phyloP scores from a whole-genome alignment of 306 rosid genomes.

The Inga laurina region DNA sequence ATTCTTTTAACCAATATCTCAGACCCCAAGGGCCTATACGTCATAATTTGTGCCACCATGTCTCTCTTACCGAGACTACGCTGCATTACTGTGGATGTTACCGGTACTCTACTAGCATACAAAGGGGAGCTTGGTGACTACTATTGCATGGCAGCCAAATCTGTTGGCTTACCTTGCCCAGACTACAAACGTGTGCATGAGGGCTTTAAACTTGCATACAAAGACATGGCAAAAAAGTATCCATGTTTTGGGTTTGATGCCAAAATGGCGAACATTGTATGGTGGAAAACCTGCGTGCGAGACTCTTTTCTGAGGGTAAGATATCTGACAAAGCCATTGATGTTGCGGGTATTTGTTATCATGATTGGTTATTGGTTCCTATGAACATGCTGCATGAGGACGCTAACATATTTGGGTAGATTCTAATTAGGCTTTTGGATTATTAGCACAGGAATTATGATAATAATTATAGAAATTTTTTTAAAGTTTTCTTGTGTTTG shows the following conservation, averaged over 20 bases:
- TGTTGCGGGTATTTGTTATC: neutral
- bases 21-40: slow-evolving; percentile 16
- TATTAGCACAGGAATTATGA: neutral
- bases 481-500: neutral
- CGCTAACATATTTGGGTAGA: slow-evolving; percentile 14
- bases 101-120: slow-evolving; percentile 93
- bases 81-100: slow-evolving; percentile 88
- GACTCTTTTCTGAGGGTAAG: slow-evolving; percentile 92
- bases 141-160: slow-evolving; percentile 97
- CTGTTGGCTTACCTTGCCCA: slow-evolving; percentile 90
- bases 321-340: slow-evolving; percentile 23
- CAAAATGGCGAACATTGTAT: slow-evolving; percentile 81
- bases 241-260: slow-evolving; percentile 89
- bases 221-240: slow-evolving; percentile 81
- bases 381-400: slow-evolving; percentile 13
- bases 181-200: slow-evolving; percentile 88
- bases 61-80: slow-evolving; percentile 63
- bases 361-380: slow-evolving; percentile 11
- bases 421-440: slow-evolving; percentile 15
- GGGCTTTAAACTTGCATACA: slow-evolving; percentile 85
- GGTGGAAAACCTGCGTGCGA: slow-evolving; percentile 96
- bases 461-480: neutral
- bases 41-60: slow-evolving; percentile 47
- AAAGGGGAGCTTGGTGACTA: slow-evolving; percentile 97
- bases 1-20: slow-evolving; percentile 19